Conservation (phyloP, 163 green algal species). For the Scenedesmus sp. region DNA sequence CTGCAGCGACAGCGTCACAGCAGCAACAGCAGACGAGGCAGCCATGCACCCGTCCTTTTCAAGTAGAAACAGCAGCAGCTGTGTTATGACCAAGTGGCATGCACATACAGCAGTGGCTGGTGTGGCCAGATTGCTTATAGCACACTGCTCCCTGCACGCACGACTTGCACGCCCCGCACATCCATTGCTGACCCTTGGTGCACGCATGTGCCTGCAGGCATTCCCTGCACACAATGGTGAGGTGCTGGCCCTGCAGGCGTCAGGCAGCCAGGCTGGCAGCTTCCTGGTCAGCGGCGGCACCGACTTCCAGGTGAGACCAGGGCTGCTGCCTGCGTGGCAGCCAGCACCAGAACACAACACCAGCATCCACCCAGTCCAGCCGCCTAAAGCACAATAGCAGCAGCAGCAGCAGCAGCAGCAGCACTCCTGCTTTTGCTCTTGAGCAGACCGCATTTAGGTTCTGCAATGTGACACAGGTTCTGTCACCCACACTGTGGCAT, state of each 20-base stretch:
- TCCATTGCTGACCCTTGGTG: not conserved
- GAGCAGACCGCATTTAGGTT: not conserved
- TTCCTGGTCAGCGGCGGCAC: conserved; percentile 34
- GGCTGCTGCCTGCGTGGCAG: not conserved
- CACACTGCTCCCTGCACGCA: too few relatives aligned
- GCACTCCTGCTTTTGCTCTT: not conserved
- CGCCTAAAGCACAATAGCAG: too few relatives aligned
- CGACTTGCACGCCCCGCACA: not conserved
- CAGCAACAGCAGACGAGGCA: not conserved
- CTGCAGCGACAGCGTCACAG: not conserved
- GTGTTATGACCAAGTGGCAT: too few relatives aligned
- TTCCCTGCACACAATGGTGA: conserved; percentile 43
- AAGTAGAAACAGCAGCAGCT: not conserved
- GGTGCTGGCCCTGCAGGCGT: not conserved
- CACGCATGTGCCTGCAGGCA: conserved; percentile 11
- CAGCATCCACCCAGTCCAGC: not conserved
- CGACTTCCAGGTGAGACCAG: conserved; percentile 41
- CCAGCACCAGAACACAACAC: not conserved
- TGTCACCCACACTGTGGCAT: not conserved
- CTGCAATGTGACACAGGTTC: too few relatives aligned
- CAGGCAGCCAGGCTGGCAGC: not conserved
- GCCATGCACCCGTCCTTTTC: not conserved
- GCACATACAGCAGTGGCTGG: too few relatives aligned
- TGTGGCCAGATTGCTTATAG: too few relatives aligned
- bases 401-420: not conserved